phyloP scores from a whole-genome alignment of 169 alveolate genomes.

The Neospora caninum region DNA sequence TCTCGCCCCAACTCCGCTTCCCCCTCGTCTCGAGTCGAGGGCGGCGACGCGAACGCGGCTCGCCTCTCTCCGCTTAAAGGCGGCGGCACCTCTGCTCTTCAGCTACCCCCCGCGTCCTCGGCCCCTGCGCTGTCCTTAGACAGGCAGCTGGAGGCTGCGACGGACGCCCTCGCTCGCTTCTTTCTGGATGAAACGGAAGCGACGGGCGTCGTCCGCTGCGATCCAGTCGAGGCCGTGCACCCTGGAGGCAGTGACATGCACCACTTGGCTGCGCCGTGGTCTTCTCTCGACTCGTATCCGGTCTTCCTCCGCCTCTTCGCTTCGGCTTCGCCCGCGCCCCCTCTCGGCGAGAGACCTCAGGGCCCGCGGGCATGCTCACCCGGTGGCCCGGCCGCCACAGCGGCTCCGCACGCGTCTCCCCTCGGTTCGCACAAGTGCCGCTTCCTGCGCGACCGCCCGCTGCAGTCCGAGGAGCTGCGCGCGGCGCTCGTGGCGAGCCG shows the following conservation, averaged over 20 bases:
- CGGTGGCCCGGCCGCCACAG: not conserved
- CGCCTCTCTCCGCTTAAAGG: too few relatives aligned
- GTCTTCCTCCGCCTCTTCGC: not conserved
- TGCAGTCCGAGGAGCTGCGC: constrained; percentile 5
- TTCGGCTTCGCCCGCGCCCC: not conserved
- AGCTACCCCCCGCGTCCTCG: too few relatives aligned
- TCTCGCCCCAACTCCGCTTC: not conserved
- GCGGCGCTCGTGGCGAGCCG: not conserved
- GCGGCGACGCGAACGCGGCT: not conserved
- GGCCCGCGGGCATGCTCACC: not conserved
- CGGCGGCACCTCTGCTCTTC: too few relatives aligned
- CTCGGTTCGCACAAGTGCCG: not conserved
- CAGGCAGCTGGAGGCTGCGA: not conserved
- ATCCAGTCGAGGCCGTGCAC: not conserved
- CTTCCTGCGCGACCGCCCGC: constrained; percentile 34
- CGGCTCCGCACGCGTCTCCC: not conserved
- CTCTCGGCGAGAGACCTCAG: not conserved
- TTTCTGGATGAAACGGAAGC: constrained; percentile 4
- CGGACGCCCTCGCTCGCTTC: not conserved
- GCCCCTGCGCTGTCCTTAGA: not conserved
- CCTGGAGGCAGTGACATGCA: constrained; percentile 2
- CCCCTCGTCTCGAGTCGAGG: not conserved
- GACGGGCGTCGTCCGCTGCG: constrained; percentile 7
- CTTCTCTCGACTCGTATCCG: not conserved
- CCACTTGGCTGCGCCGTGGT: not conserved